Conservation (phyloP, 495 filamentous ascomycete species). For the Aspergillus biplanus region DNA sequence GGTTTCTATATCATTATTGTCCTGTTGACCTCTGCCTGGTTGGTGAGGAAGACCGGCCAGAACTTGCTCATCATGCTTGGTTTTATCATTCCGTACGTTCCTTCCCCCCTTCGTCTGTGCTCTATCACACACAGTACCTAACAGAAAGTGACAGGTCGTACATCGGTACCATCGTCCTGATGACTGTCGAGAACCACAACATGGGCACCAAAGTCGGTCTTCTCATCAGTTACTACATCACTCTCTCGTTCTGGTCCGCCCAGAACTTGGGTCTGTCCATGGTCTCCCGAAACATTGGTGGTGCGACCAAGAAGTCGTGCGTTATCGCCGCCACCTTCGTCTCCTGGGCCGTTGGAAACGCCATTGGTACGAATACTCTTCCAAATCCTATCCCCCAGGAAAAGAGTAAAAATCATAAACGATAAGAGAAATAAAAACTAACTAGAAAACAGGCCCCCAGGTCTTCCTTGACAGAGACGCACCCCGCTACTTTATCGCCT, state of each 20-base stretch:
- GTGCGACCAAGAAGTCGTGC: slow-evolving; percentile 67
- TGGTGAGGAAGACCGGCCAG: slow-evolving; percentile 65
- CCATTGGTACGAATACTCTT: slow-evolving; percentile 34
- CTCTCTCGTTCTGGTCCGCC: slow-evolving; percentile 59
- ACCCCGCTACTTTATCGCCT: slow-evolving; percentile 46
- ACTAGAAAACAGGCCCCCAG: slow-evolving; percentile 44
- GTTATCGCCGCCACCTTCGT: slow-evolving; percentile 51
- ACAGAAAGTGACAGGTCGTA: slow-evolving; percentile 38
- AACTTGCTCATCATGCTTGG: slow-evolving; percentile 66
- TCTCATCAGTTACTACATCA: slow-evolving; percentile 65
- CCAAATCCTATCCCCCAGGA: background rate
- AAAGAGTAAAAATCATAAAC: background rate
- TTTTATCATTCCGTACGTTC: slow-evolving; percentile 64
- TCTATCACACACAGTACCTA: background rate
- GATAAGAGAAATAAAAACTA: background rate
- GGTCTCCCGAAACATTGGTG: slow-evolving; percentile 67
- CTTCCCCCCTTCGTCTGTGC: background rate
- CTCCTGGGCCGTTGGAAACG: slow-evolving; percentile 48
- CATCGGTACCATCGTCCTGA: slow-evolving; percentile 65
- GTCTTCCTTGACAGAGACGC: slow-evolving; percentile 44
- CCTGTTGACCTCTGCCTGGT: slow-evolving; percentile 62
- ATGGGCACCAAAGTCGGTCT: slow-evolving; percentile 53
- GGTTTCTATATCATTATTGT: slow-evolving; percentile 73
- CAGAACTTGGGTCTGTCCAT: slow-evolving; percentile 63
- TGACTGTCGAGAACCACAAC: slow-evolving; percentile 60